Conservation (phyloP, 2,329 filamentous ascomycete genomes). For the Trichoderma endophyticum region DNA sequence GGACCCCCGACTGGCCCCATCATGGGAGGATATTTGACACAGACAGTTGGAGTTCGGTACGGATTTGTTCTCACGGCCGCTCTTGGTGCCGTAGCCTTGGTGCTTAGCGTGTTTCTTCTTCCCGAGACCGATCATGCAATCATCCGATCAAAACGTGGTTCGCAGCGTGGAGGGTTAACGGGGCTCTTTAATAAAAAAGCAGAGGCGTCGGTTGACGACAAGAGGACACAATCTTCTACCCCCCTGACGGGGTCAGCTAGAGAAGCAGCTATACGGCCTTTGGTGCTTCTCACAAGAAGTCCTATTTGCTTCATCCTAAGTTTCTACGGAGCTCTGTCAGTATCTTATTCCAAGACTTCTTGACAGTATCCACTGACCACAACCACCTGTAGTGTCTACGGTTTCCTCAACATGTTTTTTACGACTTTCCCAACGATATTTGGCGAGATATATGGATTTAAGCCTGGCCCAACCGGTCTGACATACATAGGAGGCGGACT, state of each 20-base stretch:
- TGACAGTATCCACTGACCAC: background rate
- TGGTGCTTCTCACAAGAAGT: background rate
- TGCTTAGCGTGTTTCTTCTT: slow-evolving; percentile 34
- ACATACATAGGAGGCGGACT: slow-evolving; percentile 19
- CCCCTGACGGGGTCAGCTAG: slow-evolving; percentile 20
- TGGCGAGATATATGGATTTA: slow-evolving; percentile 2
- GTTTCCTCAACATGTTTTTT: slow-evolving; percentile 51
- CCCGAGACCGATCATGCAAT: slow-evolving; percentile 30
- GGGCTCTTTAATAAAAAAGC: background rate
- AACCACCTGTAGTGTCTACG: slow-evolving; percentile 34
- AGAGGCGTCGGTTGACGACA: background rate
- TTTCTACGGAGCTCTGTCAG: slow-evolving; percentile 13
- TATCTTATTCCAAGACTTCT: background rate
- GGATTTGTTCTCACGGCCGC: slow-evolving; percentile 44
- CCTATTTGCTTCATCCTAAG: slow-evolving; percentile 6
- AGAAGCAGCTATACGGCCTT: background rate
- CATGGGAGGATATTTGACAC: slow-evolving; percentile 44
- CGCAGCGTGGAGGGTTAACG: background rate
- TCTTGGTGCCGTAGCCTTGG: slow-evolving; percentile 42
- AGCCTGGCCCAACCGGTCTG: background rate
- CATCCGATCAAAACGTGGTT: background rate
- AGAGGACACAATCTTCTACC: background rate
- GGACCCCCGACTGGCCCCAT: slow-evolving; percentile 49
- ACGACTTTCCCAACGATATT: slow-evolving; percentile 55
- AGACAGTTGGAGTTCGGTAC: slow-evolving; percentile 31